Evolutionary conservation across 2,329 filamentous ascomycete species (phyloP).

Genomic region (Whalleya microplaca): DNA sequence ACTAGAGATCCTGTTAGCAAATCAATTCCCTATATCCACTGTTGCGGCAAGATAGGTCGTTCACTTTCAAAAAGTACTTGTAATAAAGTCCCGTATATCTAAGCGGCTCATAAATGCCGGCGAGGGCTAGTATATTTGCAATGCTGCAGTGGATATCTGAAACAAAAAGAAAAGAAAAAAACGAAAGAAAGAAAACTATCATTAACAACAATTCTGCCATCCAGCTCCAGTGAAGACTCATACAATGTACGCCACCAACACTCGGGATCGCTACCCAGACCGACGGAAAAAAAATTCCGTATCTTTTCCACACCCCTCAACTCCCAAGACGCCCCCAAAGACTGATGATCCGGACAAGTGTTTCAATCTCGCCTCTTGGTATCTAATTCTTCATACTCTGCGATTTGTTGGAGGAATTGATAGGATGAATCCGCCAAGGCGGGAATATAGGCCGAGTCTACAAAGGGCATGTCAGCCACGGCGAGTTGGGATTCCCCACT

Average conservation of each 20-base stretch:
- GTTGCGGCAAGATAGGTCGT: too few species aligned
- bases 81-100: too few species aligned
- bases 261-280: too few species aligned
- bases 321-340: not conserved
- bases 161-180: conserved; percentile 1
- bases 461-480: conserved; percentile 29
- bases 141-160: not conserved
- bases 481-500: conserved; percentile 29
- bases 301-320: not conserved
- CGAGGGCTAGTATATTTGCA: too few species aligned
- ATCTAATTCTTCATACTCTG: conserved; percentile 5
- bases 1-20: too few species aligned
- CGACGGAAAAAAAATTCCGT: not conserved
- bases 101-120: too few species aligned
- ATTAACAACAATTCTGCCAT: too few species aligned
- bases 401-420: conserved; percentile 20
- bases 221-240: too few species aligned
- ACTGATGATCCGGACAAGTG: too few species aligned
- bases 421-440: conserved; percentile 21
- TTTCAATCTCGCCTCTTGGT: not conserved
- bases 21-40: too few species aligned
- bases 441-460: conserved; percentile 22
- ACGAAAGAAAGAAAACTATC: not conserved
- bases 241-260: too few species aligned
- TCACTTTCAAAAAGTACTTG: too few species aligned